Base-by-base conservation (phyloP, 176 grass and related monocot genomes). In the Poa pratensis region DNA sequence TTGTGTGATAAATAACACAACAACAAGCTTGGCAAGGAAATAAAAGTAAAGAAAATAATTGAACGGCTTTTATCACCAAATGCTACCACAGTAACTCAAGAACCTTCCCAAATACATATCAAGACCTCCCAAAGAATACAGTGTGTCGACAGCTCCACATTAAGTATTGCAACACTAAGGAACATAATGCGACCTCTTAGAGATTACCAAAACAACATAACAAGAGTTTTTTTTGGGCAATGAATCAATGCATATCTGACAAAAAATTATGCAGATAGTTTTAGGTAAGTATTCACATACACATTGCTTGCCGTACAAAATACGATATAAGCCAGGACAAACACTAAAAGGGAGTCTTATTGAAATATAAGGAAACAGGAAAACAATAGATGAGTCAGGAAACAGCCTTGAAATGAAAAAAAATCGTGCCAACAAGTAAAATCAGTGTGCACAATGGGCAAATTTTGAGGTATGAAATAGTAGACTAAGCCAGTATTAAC, bases 401-500 rank as follows among this genome's bases (percentile, higher is more conserved):
- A 74, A 83, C 37, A 49, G 4, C 42, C 69, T 58, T 19, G 5
- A 43, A 55, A 59, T 10, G n/a, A n/a, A n/a, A 15, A 48, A 8
- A 58, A 13, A 54, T 6, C 49, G 6, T 82, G 49, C 46, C 17
- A 70, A 70, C 49, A 51, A 82, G 69, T 22, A 82, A 55, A 78
- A 78, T 79, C 22, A 27, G 4, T 46, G 76, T 18, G 57, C 22
- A 72, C 18, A 19, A 53, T 66, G 72, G 15, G 23, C 1, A 43
- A 84, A 39, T 53, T 26, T 75, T 18, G 0, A 57, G 8, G n/a
- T 43, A 49, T 28, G 42, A 67, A 71, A 42, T 39, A 37, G 48
- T n/a, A 77, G 32, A 88, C 10, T 61, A 83, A 73, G 71, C 14
- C 2, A 72, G 51, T 48, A 73, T 72, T 30, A 58, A 99, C 97